These are phyloP conservation scores for Elsinoe arachidis DNA, from an alignment of 2,329 filamentous ascomycete genomes.

Conservation along the genomic window DNA sequence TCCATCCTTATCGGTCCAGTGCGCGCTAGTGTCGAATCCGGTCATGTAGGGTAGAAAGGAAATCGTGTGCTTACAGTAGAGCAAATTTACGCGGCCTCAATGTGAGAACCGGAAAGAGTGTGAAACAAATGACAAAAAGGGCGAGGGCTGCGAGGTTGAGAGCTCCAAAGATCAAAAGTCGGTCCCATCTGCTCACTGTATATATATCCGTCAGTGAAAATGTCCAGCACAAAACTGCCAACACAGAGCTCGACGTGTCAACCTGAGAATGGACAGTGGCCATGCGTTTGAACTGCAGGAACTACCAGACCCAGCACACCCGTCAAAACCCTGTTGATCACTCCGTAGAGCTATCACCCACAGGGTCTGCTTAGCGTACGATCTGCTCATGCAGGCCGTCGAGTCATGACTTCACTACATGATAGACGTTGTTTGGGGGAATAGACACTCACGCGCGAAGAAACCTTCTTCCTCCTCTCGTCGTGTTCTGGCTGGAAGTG, in stretches of 20 bases:
- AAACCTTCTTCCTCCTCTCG: slow-evolving; percentile 93
- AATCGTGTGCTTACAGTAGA: slow-evolving; percentile 67
- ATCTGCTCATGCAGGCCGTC: slow-evolving; percentile 12
- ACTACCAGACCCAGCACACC: slow-evolving; percentile 1
- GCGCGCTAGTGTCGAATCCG: background rate
- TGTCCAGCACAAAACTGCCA: slow-evolving; percentile 24
- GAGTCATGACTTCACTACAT: slow-evolving; percentile 12
- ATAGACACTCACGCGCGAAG: slow-evolving; percentile 72
- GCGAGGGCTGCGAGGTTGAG: slow-evolving; percentile 83
- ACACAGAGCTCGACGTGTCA: slow-evolving; percentile 13
- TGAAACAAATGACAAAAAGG: slow-evolving; percentile 90
- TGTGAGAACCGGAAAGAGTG: slow-evolving; percentile 74
- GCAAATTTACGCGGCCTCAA: slow-evolving; percentile 87
- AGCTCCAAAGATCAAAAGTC: slow-evolving; percentile 80
- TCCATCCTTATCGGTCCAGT: background rate
- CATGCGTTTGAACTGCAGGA: slow-evolving; percentile 14
- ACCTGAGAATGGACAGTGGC: slow-evolving; percentile 9
- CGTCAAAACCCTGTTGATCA: slow-evolving; percentile 8
- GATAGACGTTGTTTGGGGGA: slow-evolving; percentile 15
- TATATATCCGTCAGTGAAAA: slow-evolving; percentile 24
- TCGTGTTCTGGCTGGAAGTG: slow-evolving; percentile 71
- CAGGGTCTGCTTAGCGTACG: slow-evolving; percentile 7
- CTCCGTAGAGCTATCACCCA: background rate
- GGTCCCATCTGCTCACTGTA: slow-evolving; percentile 94
- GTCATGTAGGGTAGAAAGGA: slow-evolving; percentile 11